phyloP scores from a whole-genome alignment of 257 asterid genomes.

The Cinchona pubescens region DNA sequence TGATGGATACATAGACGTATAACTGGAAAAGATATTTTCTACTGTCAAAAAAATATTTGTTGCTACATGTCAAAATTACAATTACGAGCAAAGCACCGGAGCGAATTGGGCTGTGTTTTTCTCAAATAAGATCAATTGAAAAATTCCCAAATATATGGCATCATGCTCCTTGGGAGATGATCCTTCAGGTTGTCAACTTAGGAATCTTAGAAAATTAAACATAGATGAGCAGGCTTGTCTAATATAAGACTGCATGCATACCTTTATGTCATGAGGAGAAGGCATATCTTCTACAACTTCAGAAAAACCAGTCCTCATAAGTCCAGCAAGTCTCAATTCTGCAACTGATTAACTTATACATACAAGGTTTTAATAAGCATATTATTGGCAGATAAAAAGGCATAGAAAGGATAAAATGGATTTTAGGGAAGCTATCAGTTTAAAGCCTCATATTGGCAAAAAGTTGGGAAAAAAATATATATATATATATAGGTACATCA shows the following conservation, averaged over 20 bases:
- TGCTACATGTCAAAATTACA: no score
- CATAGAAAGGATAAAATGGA: neutral
- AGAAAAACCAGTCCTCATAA: slow-evolving; percentile 57
- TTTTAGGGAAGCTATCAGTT: neutral
- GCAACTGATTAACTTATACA: slow-evolving; percentile 5
- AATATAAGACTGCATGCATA: slow-evolving; percentile 22
- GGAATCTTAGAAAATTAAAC: neutral
- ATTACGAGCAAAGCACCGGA: no score
- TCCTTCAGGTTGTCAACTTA: no score
- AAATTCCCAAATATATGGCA: neutral
- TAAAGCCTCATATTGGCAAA: neutral
- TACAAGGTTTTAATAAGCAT: neutral
- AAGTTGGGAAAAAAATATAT: no score
- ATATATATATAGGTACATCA: neutral
- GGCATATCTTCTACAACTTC: slow-evolving; percentile 45
- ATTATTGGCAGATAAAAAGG: neutral
- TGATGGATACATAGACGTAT: neutral
- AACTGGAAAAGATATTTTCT: neutral
- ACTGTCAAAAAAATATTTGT: no score
- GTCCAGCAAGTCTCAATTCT: slow-evolving; percentile 24
- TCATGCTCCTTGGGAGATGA: neutral
- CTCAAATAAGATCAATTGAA: neutral
- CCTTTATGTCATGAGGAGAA: slow-evolving; percentile 57
- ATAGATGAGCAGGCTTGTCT: neutral
- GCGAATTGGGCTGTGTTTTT: no score